A percentile compares a stretch with the other conserved stretches of the same genome.
phyloP scores from a whole-genome alignment of 1,284 basidiomycete species.

The Ustilago loliicola region DNA sequence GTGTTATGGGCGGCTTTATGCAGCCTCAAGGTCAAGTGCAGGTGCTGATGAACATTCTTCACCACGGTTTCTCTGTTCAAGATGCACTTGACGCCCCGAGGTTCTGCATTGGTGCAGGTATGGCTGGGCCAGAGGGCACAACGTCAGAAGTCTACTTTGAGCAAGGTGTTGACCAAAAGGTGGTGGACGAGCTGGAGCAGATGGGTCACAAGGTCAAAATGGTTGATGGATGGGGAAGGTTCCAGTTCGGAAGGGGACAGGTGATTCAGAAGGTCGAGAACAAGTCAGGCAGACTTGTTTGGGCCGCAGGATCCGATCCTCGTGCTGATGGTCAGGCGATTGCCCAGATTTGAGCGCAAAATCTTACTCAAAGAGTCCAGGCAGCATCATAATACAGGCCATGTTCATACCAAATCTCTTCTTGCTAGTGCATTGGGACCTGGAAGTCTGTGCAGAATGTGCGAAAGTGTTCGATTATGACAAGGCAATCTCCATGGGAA shows the following conservation, averaged over 20 bases:
- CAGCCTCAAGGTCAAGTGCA: constrained; percentile 93
- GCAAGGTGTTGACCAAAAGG: constrained; percentile 80
- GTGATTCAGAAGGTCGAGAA: constrained; percentile 52
- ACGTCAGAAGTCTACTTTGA: constrained; percentile 90
- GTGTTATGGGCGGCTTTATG: constrained; percentile 93
- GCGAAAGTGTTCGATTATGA: neutral
- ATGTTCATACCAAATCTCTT: neutral
- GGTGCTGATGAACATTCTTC: constrained; percentile 88
- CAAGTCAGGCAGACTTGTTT: constrained; percentile 41
- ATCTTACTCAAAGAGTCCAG: too few species aligned
- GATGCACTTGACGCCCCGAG: constrained; percentile 83
- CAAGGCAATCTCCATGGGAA: neutral
- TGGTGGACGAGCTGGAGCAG: constrained; percentile 72
- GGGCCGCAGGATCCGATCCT: constrained; percentile 52
- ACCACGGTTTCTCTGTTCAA: constrained; percentile 80
- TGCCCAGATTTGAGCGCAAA: constrained; percentile 78
- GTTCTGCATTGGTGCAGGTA: constrained; percentile 92
- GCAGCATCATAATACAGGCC: neutral
- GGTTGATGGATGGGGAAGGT: constrained; percentile 77
- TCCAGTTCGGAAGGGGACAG: constrained; percentile 88
- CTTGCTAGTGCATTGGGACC: neutral
- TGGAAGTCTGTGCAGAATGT: neutral
- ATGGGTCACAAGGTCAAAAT: constrained; percentile 88
- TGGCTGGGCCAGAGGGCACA: constrained; percentile 77
- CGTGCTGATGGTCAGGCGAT: constrained; percentile 81